Percentiles rank a stretch among this genome's conserved stretches.
Evolutionary conservation across 306 rosid genomes (phyloP).

Genomic region (Carpinus viminea): DNA sequence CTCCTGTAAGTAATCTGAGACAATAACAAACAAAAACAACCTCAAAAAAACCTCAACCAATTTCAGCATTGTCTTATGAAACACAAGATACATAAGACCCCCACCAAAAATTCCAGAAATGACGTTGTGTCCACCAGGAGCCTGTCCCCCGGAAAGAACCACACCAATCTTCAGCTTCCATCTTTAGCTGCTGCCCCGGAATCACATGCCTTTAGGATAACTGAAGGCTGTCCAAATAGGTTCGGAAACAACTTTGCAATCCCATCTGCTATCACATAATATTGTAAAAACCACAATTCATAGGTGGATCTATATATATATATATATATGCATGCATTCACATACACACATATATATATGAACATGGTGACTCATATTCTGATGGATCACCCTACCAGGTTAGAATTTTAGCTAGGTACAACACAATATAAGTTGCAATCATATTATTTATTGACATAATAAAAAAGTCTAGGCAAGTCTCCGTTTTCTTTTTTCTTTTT

Average conservation of each 20-base stretch:
- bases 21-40: not conserved
- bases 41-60: not conserved
- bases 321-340: too few relatives aligned
- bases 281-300: too few relatives aligned
- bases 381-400: too few relatives aligned
- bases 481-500: too few relatives aligned
- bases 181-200: slow-evolving; percentile 20
- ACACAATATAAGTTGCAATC: too few relatives aligned
- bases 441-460: too few relatives aligned
- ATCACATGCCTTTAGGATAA: slow-evolving; percentile 47
- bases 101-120: slow-evolving; percentile 87
- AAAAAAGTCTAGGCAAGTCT: too few relatives aligned
- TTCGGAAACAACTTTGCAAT: slow-evolving; percentile 85
- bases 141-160: slow-evolving; percentile 94
- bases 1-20: slow-evolving; percentile 83
- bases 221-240: slow-evolving; percentile 91
- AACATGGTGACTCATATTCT: too few relatives aligned
- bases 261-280: slow-evolving; percentile 49
- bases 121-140: slow-evolving; percentile 98
- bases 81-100: not conserved
- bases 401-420: too few relatives aligned
- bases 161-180: slow-evolving; percentile 82
- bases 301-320: too few relatives aligned
- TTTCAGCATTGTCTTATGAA: too few relatives aligned
- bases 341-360: too few relatives aligned